Conservation (phyloP, 305 asterid genomes). For the Fraxinus ornus region DNA sequence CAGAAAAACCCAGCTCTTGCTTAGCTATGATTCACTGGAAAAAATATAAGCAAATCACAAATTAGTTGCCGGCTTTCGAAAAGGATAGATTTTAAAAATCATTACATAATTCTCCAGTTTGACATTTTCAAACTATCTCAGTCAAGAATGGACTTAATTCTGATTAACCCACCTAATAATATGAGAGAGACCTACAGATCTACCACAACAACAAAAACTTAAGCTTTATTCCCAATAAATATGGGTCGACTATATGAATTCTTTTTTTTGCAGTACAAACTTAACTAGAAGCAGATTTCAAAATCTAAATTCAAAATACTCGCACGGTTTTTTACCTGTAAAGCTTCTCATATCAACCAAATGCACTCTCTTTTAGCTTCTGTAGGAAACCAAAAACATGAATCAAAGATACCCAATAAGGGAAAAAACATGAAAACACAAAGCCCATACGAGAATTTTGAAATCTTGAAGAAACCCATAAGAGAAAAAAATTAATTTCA, state of each 20-base stretch:
- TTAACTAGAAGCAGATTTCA: conserved; percentile 10
- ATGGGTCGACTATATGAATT: background rate
- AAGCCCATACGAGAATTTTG: conserved; percentile 9
- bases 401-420: conserved; percentile 15
- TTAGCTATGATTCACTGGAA: conserved; percentile 28
- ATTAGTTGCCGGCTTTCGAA: conserved; percentile 40
- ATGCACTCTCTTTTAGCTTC: conserved; percentile 16
- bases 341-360: conserved; percentile 27
- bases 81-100: conserved; percentile 14
- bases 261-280: background rate
- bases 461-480: conserved; percentile 9
- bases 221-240: background rate
- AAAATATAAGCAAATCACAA: conserved; percentile 18
- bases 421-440: conserved; percentile 7
- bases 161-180: background rate
- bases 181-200: conserved; percentile 3
- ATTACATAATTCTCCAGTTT: conserved; percentile 15
- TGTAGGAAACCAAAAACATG: conserved; percentile 11
- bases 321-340: conserved; percentile 14
- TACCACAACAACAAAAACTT: conserved; percentile 1
- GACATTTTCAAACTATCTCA: conserved; percentile 28
- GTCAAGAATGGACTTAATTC: background rate
- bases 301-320: background rate
- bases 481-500: conserved; percentile 16
- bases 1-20: conserved; percentile 24